Evolutionary conservation across 2,329 filamentous ascomycete genomes (phyloP).

Genomic region (Cryphonectria naterciae): DNA sequence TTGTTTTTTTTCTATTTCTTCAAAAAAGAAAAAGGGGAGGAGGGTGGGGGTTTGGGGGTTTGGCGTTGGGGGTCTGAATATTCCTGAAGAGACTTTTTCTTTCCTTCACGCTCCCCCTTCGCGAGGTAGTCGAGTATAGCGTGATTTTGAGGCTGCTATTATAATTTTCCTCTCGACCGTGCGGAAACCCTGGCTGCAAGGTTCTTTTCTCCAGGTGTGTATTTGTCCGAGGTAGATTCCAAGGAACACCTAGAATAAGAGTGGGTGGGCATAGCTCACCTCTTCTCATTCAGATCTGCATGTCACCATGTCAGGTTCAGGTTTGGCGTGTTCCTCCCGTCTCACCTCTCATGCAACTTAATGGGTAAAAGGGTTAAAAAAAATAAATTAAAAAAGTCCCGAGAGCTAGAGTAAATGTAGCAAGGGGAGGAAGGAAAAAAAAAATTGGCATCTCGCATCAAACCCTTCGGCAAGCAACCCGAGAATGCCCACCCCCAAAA

Average conservation of each 20-base stretch:
- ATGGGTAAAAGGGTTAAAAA: not conserved
- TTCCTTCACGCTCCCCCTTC: not conserved
- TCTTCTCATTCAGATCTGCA: not conserved
- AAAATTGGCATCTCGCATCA: not conserved
- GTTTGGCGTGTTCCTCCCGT: slow-evolving; percentile 8
- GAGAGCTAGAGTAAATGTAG: not conserved
- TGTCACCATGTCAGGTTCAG: not conserved
- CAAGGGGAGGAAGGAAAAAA: too few relatives aligned
- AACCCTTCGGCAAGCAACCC: not conserved
- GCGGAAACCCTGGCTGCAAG: not conserved
- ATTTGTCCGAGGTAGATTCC: not conserved
- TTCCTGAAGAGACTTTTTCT: not conserved
- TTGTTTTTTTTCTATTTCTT: not conserved
- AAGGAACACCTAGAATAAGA: not conserved
- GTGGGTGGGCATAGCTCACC: not conserved
- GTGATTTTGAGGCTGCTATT: not conserved
- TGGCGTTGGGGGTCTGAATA: not conserved
- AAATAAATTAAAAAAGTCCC: not conserved
- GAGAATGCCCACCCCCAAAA: not conserved
- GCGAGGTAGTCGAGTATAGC: not conserved
- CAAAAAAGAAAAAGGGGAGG: too few relatives aligned
- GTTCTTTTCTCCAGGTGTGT: not conserved
- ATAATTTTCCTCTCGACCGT: not conserved
- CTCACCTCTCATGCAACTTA: not conserved
- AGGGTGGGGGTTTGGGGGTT: not conserved